A percentile compares a stretch with the other conserved stretches of the same genome.
Conservation (phyloP, 306 rosid species). For the Cyamopsis tetragonoloba region DNA sequence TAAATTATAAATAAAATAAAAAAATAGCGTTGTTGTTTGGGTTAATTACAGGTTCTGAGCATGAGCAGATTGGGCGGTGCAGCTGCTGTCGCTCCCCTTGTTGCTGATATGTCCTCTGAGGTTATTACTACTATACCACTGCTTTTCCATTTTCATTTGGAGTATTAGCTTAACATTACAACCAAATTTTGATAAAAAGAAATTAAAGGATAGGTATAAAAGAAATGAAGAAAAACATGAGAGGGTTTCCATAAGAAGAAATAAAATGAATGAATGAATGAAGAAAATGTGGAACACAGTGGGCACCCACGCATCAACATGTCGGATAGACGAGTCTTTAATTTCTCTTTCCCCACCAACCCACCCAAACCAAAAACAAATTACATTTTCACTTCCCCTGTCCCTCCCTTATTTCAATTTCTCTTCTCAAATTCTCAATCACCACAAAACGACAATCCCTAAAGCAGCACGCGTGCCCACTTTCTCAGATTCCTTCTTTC, state of each 20-base stretch:
- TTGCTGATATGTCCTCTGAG: constrained; percentile 72
- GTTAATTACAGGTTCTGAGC: constrained; percentile 82
- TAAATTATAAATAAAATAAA: not conserved
- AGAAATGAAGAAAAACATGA: not conserved
- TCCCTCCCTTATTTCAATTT: constrained; percentile 14
- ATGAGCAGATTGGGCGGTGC: constrained; percentile 98
- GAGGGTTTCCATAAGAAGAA: constrained; percentile 14
- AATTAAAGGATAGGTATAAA: not conserved
- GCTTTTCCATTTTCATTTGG: not conserved
- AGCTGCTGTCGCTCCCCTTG: constrained; percentile 79
- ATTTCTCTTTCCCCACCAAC: constrained; percentile 13
- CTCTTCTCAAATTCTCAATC: constrained; percentile 34
- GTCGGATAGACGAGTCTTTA: constrained; percentile 16
- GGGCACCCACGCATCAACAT: constrained; percentile 19
- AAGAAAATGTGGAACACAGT: constrained; percentile 17
- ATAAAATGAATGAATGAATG: not conserved
- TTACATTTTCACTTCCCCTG: not conserved
- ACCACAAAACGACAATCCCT: constrained; percentile 55
- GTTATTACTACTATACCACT: constrained; percentile 20
- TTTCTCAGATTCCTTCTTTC: constrained; percentile 72
- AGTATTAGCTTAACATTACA: not conserved
- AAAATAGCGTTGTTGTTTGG: not conserved
- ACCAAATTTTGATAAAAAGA: not conserved
- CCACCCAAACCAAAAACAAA: too few relatives aligned
- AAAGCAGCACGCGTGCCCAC: constrained; percentile 81